Evolutionary conservation across 2,329 filamentous ascomycete genomes (phyloP), one percentile per base, ranked within the genome.

Genomic region (Fusarium agapanthi): DNA sequence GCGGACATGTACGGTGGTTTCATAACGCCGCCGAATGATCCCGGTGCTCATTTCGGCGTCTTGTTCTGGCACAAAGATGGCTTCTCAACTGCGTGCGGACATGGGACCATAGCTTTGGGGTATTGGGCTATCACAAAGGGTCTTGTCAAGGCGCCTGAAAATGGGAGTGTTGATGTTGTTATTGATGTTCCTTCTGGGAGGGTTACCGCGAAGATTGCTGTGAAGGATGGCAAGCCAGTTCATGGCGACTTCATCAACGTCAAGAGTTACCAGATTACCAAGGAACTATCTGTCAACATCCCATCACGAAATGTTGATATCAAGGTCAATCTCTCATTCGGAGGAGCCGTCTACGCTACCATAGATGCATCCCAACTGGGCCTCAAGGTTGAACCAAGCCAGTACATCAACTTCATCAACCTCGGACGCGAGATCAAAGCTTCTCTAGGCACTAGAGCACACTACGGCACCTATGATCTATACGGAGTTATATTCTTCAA

Each of bases 11-110:
- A 78, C 5, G 76, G 77, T 3, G 69, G 72, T 10, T 79, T 78
- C 9, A 76, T 79, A 14, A 77, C 65, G 0, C 70, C 73, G 0
- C 69, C 77, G 0, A 56, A 79, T 43, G 73, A 78, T 43, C 6
- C 47, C 1, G 72, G 69, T 2, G 76, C 76, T 24, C 55, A 67
- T 7, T 78, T 77, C 30, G 76, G 76, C 7, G 77, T 78, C 4
- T 24, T 78, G 2, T 78, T 78, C 45, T 78, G 76, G 76, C 77
- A 78, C 26, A 78, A 77, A 16, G 76, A 78, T 40, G 76, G 76
- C 12, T 77, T 78, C 55, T 78, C 76, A 2, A 78, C 76, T 1
- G 76, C 76, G 1, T 78, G 76, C 8, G 76, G 76, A 3, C 76
- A 78, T 13, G 77, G 76, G 1, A 78, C 77, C 1, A 78, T 78